Percentiles rank a stretch among this genome's conserved stretches.
Conservation (phyloP, 1,284 basidiomycete genomes). For the Cryptococcus neoformans region DNA sequence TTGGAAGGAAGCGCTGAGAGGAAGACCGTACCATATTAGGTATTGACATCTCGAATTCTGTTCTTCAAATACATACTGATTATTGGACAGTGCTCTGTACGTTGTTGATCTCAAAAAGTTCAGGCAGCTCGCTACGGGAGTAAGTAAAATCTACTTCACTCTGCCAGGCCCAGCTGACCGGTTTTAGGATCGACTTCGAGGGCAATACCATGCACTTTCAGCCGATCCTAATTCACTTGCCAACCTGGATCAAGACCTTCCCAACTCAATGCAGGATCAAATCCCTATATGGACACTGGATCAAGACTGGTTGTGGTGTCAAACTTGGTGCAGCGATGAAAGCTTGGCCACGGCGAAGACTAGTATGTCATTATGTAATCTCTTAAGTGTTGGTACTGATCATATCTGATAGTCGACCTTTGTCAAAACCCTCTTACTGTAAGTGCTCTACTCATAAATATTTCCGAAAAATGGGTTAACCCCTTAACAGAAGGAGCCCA, state of each 20-base stretch:
- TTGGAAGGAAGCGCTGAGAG: constrained; percentile 80
- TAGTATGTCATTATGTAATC: constrained; percentile 29
- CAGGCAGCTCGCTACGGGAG: constrained; percentile 79
- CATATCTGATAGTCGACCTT: constrained; percentile 68
- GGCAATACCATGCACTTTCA: constrained; percentile 88
- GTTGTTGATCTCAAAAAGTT: constrained; percentile 95
- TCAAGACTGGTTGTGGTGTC: constrained; percentile 87
- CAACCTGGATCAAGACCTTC: constrained; percentile 95
- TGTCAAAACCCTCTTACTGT: constrained; percentile 91
- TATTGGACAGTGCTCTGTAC: constrained; percentile 75
- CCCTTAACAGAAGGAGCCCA: constrained; percentile 80
- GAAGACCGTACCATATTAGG: constrained; percentile 89
- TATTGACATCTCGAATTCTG: constrained; percentile 38
- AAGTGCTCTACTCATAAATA: constrained; percentile 31
- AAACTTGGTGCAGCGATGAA: constrained; percentile 55
- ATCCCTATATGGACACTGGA: constrained; percentile 84
- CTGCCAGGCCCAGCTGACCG: background rate
- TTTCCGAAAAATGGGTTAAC: background rate
- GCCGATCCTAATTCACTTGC: constrained; percentile 90
- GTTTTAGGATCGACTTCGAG: constrained; percentile 71
- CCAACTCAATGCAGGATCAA: constrained; percentile 83
- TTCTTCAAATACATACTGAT: background rate
- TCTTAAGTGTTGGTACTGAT: background rate
- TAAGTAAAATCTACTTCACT: constrained; percentile 45
- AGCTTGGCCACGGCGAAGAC: constrained; percentile 53